phyloP scores from a whole-genome alignment of 2,329 filamentous ascomycete species.

The Ophiocordyceps camponoti-leonardi region DNA sequence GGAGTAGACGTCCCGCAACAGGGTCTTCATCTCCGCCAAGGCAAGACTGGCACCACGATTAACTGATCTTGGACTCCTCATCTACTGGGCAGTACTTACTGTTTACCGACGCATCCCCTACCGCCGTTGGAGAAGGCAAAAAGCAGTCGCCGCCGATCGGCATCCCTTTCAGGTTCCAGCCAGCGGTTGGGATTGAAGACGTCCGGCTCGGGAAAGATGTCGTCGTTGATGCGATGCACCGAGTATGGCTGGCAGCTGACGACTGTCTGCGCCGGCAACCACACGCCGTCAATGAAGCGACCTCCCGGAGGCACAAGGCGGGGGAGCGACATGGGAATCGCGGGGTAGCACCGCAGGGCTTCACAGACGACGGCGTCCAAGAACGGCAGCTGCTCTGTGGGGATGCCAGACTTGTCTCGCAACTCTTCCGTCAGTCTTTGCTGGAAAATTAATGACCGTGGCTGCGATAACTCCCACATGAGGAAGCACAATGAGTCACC shows the following conservation, averaged over 20 bases:
- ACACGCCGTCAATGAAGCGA: conserved; percentile 35
- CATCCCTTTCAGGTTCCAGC: conserved; percentile 57
- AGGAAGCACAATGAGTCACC: conserved; percentile 53
- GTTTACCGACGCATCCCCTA: conserved; percentile 47
- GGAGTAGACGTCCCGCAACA: conserved; percentile 46
- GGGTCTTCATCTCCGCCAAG: conserved; percentile 48
- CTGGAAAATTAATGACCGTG: conserved; percentile 33
- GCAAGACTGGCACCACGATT: conserved; percentile 28
- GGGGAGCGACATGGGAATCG: conserved; percentile 51
- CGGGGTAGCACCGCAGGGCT: conserved; percentile 42
- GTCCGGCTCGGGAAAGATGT: conserved; percentile 66
- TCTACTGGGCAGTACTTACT: conserved; percentile 29
- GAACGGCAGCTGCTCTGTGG: conserved; percentile 34
- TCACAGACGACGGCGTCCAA: conserved; percentile 48
- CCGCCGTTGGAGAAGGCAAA: conserved; percentile 52
- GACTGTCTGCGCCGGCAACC: conserved; percentile 33
- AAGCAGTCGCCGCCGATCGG: conserved; percentile 45
- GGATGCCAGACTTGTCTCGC: conserved; percentile 15
- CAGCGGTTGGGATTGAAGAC: conserved; percentile 67
- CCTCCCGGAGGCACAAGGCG: conserved; percentile 38
- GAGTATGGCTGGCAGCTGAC: conserved; percentile 46
- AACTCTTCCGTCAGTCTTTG: conserved; percentile 35
- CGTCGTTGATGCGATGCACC: conserved; percentile 37
- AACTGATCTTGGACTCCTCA: neutral
- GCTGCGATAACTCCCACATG: conserved; percentile 53